Evolutionary conservation across 805 yeast species (phyloP), one percentile per base, ranked within the genome.

Genomic region (Lipomyces starkeyi): DNA sequence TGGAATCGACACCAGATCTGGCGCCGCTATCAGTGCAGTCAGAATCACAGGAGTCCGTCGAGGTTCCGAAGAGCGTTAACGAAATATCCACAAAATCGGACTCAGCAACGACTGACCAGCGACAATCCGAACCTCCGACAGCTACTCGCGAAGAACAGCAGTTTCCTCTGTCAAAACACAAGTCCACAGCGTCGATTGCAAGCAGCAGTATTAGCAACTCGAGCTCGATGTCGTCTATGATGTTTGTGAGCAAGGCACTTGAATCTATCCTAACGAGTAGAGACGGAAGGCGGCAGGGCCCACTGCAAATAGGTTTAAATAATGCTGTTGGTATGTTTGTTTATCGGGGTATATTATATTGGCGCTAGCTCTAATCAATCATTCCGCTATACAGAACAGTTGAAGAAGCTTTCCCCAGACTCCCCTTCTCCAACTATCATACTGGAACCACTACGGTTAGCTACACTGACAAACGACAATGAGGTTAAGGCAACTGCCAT

Each of bases 401-500:
- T 77, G 63, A 70, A 62, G 67, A 77, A 70, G 58, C 74, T 40
- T 65, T 72, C 73, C 58, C 72, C 69, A 63, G 78, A 49, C 27
- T 71, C 74, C 66, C 83, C 87, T 53, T 81, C 84, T 58, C 83
- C 88, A 0, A 72, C 79, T 35, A 78, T 84, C n/a, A 83, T 94
- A 13, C 91, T 93, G 76, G 94, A 91, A 67, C 91, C 97, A 0
- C 82, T 94, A 74, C 85, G 91, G 74, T 78, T 87, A 11, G 86
- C 91, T 3, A 74, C 78, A 27, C 92, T 91, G 73, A 83, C 88
- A 13, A 81, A 87, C 34, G 86, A 85, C 67, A 82, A 83, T 47
- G 91, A 87, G 14, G 83, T 91, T 58, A 90, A 90, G 73, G 83
- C 89, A 20, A 83, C 85, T 58, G 92, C 98, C 0, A 82, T 94